Percentiles rank a stretch among this genome's conserved stretches.
Conservation (phyloP, 352 stramenopile species). For the Pythium rishiriense region DNA sequence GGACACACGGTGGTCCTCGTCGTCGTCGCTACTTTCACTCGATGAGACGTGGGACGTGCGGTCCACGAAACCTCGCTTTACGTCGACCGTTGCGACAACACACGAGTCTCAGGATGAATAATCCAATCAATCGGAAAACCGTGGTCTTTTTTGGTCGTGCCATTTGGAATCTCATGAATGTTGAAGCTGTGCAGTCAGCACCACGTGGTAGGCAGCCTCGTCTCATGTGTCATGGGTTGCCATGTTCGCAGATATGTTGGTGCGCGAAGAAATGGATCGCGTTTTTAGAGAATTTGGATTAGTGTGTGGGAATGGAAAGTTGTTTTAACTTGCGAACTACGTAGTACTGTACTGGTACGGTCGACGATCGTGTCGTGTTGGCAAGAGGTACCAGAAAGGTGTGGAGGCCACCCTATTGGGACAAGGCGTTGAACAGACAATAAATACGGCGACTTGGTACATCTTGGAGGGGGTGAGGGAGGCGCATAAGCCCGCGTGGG, state of each 20-base stretch:
- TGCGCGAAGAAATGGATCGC: background rate
- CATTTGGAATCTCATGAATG: background rate
- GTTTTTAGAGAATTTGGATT: background rate
- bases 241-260: background rate
- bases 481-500: background rate
- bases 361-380: background rate
- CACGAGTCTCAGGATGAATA: conserved; percentile 5
- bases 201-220: background rate
- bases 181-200: background rate
- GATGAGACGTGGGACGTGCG: conserved; percentile 9
- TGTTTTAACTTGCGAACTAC: conserved; percentile 7
- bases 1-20: conserved; percentile 11
- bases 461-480: conserved; percentile 3
- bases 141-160: background rate
- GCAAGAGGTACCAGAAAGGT: conserved; percentile 6
- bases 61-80: background rate
- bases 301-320: background rate
- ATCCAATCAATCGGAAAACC: background rate
- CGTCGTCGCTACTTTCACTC: conserved; percentile 15
- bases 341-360: conserved; percentile 16
- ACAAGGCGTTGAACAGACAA: conserved; percentile 13
- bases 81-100: conserved; percentile 5
- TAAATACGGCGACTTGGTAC: conserved; percentile 25
- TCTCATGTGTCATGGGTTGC: background rate
- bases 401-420: background rate